Percentiles rank a stretch among this genome's conserved stretches.
Conservation (phyloP, 2,329 filamentous ascomycete species). For the Aspergillus versicolor region DNA sequence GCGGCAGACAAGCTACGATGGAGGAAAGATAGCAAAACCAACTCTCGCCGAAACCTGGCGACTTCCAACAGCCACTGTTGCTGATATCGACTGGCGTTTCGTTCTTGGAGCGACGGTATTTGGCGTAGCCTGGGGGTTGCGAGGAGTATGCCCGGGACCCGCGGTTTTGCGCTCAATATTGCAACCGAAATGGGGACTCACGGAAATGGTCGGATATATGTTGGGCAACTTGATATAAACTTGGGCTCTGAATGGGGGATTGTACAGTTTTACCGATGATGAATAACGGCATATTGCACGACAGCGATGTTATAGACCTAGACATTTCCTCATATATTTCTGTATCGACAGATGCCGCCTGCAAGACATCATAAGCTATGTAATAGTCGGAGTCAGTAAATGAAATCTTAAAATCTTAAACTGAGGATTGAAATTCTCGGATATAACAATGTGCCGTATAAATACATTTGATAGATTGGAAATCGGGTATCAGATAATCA, state of each 20-base stretch:
- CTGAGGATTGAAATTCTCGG: background rate
- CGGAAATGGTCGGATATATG: constrained; percentile 50
- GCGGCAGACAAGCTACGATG: constrained; percentile 22
- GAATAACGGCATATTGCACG: background rate
- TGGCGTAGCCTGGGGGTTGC: constrained; percentile 53
- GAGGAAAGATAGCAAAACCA: constrained; percentile 32
- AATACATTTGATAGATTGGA: background rate
- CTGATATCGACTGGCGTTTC: constrained; percentile 51
- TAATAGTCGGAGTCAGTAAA: constrained; percentile 15
- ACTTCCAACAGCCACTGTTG: constrained; percentile 46
- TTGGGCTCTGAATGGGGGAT: background rate
- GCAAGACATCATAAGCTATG: constrained; percentile 17
- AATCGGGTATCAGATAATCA: constrained; percentile 2
- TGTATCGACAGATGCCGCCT: background rate
- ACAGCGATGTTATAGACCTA: background rate
- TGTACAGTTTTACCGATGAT: background rate
- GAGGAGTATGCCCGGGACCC: constrained; percentile 54
- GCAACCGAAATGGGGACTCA: constrained; percentile 49
- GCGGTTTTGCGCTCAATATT: constrained; percentile 47
- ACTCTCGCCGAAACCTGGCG: constrained; percentile 43
- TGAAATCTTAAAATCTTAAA: background rate
- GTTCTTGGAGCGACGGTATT: constrained; percentile 49
- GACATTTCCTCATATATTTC: background rate
- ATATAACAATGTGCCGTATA: background rate
- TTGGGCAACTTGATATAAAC: constrained; percentile 39